These are phyloP conservation scores for Pyricularia pennisetigena DNA, from an alignment of 2,329 filamentous ascomycete genomes.

Conservation along the genomic window DNA sequence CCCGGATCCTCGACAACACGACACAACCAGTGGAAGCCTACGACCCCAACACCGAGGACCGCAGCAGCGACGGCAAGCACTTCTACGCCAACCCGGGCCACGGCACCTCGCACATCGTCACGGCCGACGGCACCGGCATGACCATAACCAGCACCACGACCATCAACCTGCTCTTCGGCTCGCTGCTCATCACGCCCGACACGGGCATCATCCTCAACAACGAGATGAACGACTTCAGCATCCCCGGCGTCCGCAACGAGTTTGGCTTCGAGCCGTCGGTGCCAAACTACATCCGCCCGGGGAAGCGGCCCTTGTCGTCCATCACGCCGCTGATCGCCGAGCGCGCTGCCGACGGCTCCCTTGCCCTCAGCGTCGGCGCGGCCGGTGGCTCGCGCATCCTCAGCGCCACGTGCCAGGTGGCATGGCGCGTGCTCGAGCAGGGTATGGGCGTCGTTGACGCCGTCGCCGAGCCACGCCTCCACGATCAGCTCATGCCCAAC, in stretches of 20 bases:
- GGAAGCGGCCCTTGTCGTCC: slow-evolving; percentile 75
- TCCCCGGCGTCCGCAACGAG: slow-evolving; percentile 65
- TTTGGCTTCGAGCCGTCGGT: slow-evolving; percentile 78
- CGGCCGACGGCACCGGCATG: slow-evolving; percentile 63
- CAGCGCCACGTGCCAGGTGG: slow-evolving; percentile 68
- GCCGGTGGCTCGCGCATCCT: slow-evolving; percentile 82
- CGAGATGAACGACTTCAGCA: slow-evolving; percentile 74
- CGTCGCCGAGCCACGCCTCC: slow-evolving; percentile 59
- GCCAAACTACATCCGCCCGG: slow-evolving; percentile 70
- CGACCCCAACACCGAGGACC: slow-evolving; percentile 56
- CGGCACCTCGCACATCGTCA: slow-evolving; percentile 64
- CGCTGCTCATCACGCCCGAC: slow-evolving; percentile 65
- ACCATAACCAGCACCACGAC: slow-evolving; percentile 79
- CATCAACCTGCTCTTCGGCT: slow-evolving; percentile 79
- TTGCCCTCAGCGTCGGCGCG: slow-evolving; percentile 66
- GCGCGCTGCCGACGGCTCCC: slow-evolving; percentile 46
- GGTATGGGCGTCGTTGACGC: slow-evolving; percentile 60
- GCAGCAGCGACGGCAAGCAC: slow-evolving; percentile 47
- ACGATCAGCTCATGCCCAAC: slow-evolving; percentile 74
- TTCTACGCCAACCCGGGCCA: slow-evolving; percentile 24
- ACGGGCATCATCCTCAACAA: slow-evolving; percentile 75
- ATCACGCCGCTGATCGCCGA: slow-evolving; percentile 77
- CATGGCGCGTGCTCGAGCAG: slow-evolving; percentile 65
- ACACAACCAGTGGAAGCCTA: slow-evolving; percentile 70
- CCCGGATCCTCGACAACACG: slow-evolving; percentile 58